Conservation (phyloP, 495 filamentous ascomycete genomes). For the Daldinia childiae region DNA sequence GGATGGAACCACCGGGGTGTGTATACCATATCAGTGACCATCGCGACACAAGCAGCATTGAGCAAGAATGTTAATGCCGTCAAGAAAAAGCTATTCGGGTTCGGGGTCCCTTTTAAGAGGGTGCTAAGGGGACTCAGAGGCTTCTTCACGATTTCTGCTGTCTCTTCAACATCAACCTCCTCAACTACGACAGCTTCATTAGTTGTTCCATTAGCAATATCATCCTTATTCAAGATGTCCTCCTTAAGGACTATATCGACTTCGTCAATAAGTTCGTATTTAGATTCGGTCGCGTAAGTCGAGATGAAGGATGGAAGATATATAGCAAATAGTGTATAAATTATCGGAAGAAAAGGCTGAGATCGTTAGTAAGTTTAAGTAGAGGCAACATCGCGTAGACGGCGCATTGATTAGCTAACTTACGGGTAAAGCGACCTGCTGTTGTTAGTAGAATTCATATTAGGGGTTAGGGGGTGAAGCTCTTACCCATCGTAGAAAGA, state of each 20-base stretch:
- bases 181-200: conserved; percentile 52
- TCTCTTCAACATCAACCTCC: conserved; percentile 62
- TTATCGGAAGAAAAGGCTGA: conserved; percentile 68
- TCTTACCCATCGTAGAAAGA: conserved; percentile 90
- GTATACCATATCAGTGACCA: conserved; percentile 78
- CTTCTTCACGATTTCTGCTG: conserved; percentile 54
- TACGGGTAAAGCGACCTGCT: conserved; percentile 49
- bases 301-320: conserved; percentile 76
- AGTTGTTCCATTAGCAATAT: conserved; percentile 42
- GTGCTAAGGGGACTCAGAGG: conserved; percentile 62
- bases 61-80: conserved; percentile 72
- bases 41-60: conserved; percentile 71
- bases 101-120: conserved; percentile 80
- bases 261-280: conserved; percentile 68
- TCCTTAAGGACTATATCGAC: conserved; percentile 69
- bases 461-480: conserved; percentile 9
- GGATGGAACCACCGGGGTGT: conserved; percentile 72
- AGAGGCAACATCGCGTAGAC: not conserved
- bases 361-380: conserved; percentile 24
- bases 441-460: conserved; percentile 27
- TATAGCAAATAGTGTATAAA: conserved; percentile 75
- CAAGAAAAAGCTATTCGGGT: conserved; percentile 64
- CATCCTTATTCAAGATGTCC: conserved; percentile 49
- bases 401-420: conserved; percentile 28
- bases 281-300: conserved; percentile 64